phyloP scores from a whole-genome alignment of 495 filamentous ascomycete genomes.

The Glonium stellatum region DNA sequence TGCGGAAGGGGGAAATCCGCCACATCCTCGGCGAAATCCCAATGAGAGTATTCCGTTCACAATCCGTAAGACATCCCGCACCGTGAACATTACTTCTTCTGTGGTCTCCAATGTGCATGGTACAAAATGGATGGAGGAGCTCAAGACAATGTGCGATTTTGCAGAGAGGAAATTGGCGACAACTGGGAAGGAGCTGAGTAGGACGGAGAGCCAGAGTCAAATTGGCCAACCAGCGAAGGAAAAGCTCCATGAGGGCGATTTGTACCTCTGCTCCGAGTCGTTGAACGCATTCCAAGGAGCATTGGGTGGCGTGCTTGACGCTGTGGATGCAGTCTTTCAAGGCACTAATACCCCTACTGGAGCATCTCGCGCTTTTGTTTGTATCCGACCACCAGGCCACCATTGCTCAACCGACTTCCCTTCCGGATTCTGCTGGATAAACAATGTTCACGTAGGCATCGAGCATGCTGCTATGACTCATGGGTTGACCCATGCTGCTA shows the following conservation, averaged over 20 bases:
- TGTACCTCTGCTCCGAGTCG: conserved; percentile 83
- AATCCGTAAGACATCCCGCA: conserved; percentile 66
- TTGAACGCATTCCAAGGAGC: conserved; percentile 82
- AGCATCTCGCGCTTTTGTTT: conserved; percentile 72
- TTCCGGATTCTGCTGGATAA: conserved; percentile 96
- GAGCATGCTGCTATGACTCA: conserved; percentile 75
- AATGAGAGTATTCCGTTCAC: conserved; percentile 64
- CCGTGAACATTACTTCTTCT: conserved; percentile 55
- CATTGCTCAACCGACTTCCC: conserved; percentile 84
- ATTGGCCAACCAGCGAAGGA: conserved; percentile 38
- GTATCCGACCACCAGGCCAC: conserved; percentile 80
- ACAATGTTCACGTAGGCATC: conserved; percentile 96
- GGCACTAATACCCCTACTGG: conserved; percentile 39
- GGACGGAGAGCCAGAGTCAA: conserved; percentile 45
- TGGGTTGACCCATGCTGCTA: conserved; percentile 86
- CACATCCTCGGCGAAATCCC: conserved; percentile 49
- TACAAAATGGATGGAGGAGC: conserved; percentile 80
- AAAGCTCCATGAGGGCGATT: conserved; percentile 70
- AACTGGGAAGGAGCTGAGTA: conserved; percentile 66
- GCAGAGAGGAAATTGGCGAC: conserved; percentile 66
- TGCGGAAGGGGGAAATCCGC: conserved; percentile 59
- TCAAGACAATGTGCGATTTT: conserved; percentile 72
- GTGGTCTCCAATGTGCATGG: conserved; percentile 81
- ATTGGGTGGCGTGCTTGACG: conserved; percentile 82
- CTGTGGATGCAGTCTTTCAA: conserved; percentile 75